These are phyloP conservation scores for Stemphylium beticola DNA, from an alignment of 2,329 filamentous ascomycete species.

Conservation along the genomic window DNA sequence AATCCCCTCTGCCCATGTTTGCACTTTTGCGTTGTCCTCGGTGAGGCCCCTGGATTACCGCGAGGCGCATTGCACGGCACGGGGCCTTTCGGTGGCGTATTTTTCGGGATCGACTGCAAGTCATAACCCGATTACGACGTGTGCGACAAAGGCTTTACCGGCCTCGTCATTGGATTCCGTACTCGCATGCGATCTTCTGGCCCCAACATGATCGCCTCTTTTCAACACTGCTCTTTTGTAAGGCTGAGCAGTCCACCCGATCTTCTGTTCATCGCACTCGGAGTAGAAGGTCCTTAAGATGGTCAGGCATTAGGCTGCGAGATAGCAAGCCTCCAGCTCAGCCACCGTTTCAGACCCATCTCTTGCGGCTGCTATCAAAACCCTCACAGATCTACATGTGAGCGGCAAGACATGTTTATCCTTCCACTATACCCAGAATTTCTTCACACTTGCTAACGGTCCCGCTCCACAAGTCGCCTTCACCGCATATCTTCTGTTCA, in stretches of 20 bases:
- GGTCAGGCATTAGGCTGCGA: background rate
- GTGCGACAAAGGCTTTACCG: constrained; percentile 10
- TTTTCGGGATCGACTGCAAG: constrained; percentile 15
- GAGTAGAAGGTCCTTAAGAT: background rate
- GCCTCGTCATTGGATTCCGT: constrained; percentile 15
- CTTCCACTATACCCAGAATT: background rate
- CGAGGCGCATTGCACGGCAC: constrained; percentile 6
- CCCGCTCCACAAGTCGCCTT: background rate
- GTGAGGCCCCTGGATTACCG: background rate
- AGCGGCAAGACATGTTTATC: background rate
- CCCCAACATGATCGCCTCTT: background rate
- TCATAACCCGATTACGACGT: constrained; percentile 15
- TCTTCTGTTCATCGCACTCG: too few relatives aligned
- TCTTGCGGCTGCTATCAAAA: background rate
- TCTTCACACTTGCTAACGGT: background rate
- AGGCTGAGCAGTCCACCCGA: constrained; percentile 1
- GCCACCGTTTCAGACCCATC: background rate
- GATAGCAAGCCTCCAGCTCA: background rate
- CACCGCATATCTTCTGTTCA: background rate
- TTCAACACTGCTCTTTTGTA: constrained; percentile 2
- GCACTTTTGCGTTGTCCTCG: background rate
- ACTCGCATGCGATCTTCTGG: constrained; percentile 1
- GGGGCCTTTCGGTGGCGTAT: constrained; percentile 11
- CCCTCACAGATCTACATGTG: background rate
- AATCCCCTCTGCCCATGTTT: background rate